phyloP scores from a whole-genome alignment of 805 yeast species.

The Candida sakaeoensis region DNA sequence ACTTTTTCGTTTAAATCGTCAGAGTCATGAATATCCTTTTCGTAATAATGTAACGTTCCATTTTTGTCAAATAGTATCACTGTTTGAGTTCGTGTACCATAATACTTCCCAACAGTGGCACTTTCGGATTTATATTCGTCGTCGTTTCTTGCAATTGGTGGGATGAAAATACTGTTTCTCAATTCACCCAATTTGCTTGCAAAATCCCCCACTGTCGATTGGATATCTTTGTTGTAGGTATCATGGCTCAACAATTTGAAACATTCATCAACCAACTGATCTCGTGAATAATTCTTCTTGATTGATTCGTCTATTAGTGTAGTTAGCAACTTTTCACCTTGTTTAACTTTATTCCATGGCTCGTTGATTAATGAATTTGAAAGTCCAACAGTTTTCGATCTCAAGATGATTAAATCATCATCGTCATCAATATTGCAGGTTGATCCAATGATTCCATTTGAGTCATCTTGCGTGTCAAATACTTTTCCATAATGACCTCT shows the following conservation, averaged over 20 bases:
- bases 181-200: conserved; percentile 37
- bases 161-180: conserved; percentile 63
- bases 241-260: conserved; percentile 51
- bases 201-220: conserved; percentile 11
- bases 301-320: conserved; percentile 18
- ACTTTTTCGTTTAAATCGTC: conserved; percentile 23
- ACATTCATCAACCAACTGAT: conserved; percentile 45
- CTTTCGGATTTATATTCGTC: conserved; percentile 2
- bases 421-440: conserved; percentile 4
- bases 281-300: conserved; percentile 21
- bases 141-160: conserved; percentile 44
- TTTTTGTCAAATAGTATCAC: conserved; percentile 55
- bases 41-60: conserved; percentile 56
- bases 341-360: conserved; percentile 72
- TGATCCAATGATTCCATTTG: background rate
- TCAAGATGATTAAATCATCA: conserved; percentile 14
- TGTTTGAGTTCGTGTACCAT: conserved; percentile 89
- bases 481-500: conserved; percentile 40
- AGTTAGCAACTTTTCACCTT: conserved; percentile 40
- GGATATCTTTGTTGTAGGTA: conserved; percentile 27
- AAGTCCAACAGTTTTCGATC: conserved; percentile 47
- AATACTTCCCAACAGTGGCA: conserved; percentile 46
- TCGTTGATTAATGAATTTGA: conserved; percentile 64
- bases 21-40: conserved; percentile 53
- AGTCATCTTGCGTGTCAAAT: conserved; percentile 16